These are phyloP conservation scores for Chlamydomonas sp. DNA, from an alignment of 139 green algal genomes.

Conservation along the genomic window DNA sequence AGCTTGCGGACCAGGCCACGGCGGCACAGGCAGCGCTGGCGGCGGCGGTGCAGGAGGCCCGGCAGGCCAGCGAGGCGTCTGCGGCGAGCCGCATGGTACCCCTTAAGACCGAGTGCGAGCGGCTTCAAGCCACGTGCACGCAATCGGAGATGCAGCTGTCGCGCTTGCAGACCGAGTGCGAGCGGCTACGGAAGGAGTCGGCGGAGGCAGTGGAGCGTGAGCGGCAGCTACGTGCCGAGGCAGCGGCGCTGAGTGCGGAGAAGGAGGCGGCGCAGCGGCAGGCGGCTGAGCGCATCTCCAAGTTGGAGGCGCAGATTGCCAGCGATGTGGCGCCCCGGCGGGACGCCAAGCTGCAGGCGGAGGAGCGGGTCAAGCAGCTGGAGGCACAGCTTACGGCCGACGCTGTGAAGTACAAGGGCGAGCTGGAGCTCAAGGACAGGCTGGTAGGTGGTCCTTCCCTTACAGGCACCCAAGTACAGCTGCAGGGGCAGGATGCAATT, in stretches of 20 bases:
- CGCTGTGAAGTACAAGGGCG: not conserved
- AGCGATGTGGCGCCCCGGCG: too few relatives aligned
- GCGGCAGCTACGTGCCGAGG: not conserved
- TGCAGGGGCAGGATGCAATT: not conserved
- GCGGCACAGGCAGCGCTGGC: not conserved
- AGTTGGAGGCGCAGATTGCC: not conserved
- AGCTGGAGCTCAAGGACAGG: slow-evolving; percentile 39
- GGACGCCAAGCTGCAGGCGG: too few relatives aligned
- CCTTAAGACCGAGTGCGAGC: slow-evolving; percentile 20
- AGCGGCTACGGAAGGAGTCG: not conserved
- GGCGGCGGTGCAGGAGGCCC: slow-evolving; percentile 29
- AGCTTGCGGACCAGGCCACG: not conserved
- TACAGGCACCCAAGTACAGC: too few relatives aligned
- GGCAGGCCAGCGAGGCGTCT: not conserved
- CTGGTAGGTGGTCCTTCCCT: slow-evolving; percentile 7
- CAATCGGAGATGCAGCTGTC: slow-evolving; percentile 19
- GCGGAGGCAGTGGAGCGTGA: not conserved
- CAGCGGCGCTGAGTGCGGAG: not conserved
- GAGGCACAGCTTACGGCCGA: slow-evolving; percentile 10
- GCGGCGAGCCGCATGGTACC: not conserved
- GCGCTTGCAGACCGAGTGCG: slow-evolving; percentile 11
- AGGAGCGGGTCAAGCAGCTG: slow-evolving; percentile 25
- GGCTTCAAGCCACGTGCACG: slow-evolving; percentile 2
- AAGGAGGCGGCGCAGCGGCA: not conserved
- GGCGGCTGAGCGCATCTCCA: not conserved